Conservation (phyloP, 1,139 yeast genomes). For the Zhuliangozyma parablackwelliae region DNA sequence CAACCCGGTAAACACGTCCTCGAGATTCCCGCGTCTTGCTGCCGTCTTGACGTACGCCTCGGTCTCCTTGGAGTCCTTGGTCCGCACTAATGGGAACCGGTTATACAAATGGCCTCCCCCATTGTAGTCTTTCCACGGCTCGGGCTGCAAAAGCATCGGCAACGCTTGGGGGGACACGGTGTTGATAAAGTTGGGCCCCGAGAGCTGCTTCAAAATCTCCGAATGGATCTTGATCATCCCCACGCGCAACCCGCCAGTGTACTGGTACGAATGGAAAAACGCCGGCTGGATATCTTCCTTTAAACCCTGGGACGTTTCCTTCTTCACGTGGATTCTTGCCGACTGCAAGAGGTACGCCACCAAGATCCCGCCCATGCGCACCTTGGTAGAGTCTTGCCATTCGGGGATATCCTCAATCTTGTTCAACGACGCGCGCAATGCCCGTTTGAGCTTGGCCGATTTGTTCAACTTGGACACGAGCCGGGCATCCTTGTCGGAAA, state of each 20-base stretch:
- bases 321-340: slow-evolving; percentile 75
- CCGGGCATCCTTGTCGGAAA: slow-evolving; percentile 55
- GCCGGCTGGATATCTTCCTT: slow-evolving; percentile 78
- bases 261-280: slow-evolving; percentile 83
- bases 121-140: slow-evolving; percentile 78
- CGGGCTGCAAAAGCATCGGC: slow-evolving; percentile 90
- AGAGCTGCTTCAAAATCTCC: slow-evolving; percentile 58
- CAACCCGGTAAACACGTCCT: slow-evolving; percentile 70
- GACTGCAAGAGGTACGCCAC: slow-evolving; percentile 73
- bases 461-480: slow-evolving; percentile 33
- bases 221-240: slow-evolving; percentile 82
- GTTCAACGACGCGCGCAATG: slow-evolving; percentile 23
- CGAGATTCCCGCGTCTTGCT: slow-evolving; percentile 61
- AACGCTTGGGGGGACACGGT: slow-evolving; percentile 81
- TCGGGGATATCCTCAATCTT: slow-evolving; percentile 16
- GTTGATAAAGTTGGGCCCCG: slow-evolving; percentile 62
- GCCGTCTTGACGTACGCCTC: slow-evolving; percentile 84
- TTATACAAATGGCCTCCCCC: slow-evolving; percentile 81
- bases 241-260: slow-evolving; percentile 67
- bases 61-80: slow-evolving; percentile 87
- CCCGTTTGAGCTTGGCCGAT: slow-evolving; percentile 39
- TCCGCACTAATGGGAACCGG: slow-evolving; percentile 61
- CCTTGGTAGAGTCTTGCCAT: slow-evolving; percentile 55
- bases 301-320: slow-evolving; percentile 70
- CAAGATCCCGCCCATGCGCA: slow-evolving; percentile 79